Conservation (phyloP, 2,329 filamentous ascomycete species). For the Phialocephala subalpina region DNA sequence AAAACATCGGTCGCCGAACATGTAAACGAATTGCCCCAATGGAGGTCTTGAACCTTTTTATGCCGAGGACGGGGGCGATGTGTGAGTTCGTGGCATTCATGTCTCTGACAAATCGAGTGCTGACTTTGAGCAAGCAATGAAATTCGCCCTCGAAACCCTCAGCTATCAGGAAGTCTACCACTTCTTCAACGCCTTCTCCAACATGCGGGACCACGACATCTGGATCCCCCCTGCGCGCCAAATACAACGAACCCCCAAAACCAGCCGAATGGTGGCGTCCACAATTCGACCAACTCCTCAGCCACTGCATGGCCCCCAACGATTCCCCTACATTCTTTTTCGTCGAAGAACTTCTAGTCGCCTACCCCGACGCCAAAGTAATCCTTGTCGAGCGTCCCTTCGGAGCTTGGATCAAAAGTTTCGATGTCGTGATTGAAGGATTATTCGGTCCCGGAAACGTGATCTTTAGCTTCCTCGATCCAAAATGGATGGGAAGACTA, state of each 20-base stretch:
- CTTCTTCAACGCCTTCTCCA: constrained; percentile 9
- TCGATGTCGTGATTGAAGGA: neutral
- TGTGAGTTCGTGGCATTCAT: constrained; percentile 19
- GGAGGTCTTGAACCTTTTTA: constrained; percentile 29
- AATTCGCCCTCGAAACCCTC: constrained; percentile 8
- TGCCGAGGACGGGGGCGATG: constrained; percentile 30
- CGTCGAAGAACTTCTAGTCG: neutral
- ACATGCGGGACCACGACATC: constrained; percentile 10
- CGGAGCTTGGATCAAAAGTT: constrained; percentile 24
- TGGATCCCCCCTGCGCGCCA: constrained; percentile 1
- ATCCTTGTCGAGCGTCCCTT: constrained; percentile 20
- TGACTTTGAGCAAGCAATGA: constrained; percentile 1
- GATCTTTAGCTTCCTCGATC: neutral
- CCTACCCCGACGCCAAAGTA: constrained; percentile 18
- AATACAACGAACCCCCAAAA: neutral
- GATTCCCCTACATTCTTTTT: constrained; percentile 4
- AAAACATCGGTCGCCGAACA: constrained; percentile 17
- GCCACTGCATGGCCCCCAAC: neutral
- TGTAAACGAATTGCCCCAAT: constrained; percentile 25
- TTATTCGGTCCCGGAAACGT: neutral
- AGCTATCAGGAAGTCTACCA: constrained; percentile 13
- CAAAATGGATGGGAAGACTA: neutral
- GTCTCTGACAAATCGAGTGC: neutral
- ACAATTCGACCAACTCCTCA: constrained; percentile 1
- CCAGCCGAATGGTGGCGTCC: neutral